A percentile compares a stretch with the other conserved stretches of the same genome.
Conservation (phyloP, 106 monocot genomes). For the Narthecium ossifragum region DNA sequence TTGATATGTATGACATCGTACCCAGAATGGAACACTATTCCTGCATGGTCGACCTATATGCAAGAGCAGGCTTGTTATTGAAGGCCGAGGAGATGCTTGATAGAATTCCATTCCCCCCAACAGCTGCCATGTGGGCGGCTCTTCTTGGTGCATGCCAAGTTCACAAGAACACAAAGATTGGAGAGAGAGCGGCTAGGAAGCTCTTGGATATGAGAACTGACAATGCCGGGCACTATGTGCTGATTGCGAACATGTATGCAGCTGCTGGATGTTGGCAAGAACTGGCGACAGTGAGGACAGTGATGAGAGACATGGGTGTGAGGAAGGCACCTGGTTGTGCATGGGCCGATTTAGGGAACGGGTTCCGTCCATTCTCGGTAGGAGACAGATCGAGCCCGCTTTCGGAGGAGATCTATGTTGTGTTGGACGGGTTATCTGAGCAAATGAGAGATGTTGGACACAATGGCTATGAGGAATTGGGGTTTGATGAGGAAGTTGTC, state of each 20-base stretch:
- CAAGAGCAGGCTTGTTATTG: constrained; percentile 33
- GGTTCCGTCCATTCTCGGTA: constrained; percentile 32
- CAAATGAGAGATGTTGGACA: constrained; percentile 45
- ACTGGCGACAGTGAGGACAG: constrained; percentile 34
- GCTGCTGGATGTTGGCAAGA: constrained; percentile 42
- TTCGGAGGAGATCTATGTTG: constrained; percentile 17
- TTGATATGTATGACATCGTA: constrained; percentile 14
- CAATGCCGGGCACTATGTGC: constrained; percentile 44
- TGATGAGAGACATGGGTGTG: constrained; percentile 53
- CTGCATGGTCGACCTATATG: constrained; percentile 52
- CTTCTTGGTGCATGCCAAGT: constrained; percentile 38
- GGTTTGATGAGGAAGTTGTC: constrained; percentile 9
- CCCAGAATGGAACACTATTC: constrained; percentile 47
- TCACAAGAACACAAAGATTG: constrained; percentile 28
- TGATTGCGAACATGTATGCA: constrained; percentile 46
- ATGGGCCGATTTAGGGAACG: constrained; percentile 33
- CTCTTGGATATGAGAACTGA: constrained; percentile 33
- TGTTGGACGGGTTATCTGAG: constrained; percentile 21
- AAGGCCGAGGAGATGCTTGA: constrained; percentile 38
- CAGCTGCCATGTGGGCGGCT: constrained; percentile 36
- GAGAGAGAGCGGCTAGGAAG: constrained; percentile 23
- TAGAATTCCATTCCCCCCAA: constrained; percentile 29
- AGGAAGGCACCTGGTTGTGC: constrained; percentile 38
- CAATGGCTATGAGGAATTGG: constrained; percentile 13
- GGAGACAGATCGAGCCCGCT: constrained; percentile 24